These are phyloP conservation scores for Niveomyces coronatus DNA, from an alignment of 2,329 filamentous ascomycete genomes.

Conservation along the genomic window DNA sequence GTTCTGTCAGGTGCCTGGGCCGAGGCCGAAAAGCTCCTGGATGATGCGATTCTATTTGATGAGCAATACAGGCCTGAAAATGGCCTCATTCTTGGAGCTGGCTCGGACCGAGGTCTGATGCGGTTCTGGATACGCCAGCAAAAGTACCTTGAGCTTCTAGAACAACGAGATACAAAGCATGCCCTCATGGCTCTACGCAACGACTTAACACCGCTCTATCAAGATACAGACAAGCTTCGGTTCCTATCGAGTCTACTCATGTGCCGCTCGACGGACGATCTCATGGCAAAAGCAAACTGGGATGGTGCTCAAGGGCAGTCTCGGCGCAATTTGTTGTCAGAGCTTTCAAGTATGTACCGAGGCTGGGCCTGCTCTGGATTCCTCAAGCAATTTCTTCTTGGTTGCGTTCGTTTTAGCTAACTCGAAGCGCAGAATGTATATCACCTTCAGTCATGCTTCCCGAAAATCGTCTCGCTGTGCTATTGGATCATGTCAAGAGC, in stretches of 20 bases:
- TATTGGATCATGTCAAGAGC: conserved; percentile 76
- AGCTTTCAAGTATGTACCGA: conserved; percentile 62
- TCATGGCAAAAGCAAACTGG: conserved; percentile 71
- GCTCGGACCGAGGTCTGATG: conserved; percentile 69
- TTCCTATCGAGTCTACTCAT: conserved; percentile 83
- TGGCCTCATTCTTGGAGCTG: conserved; percentile 64
- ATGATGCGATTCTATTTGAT: conserved; percentile 37
- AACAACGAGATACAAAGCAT: conserved; percentile 58
- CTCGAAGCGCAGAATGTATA: conserved; percentile 59
- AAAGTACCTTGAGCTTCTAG: conserved; percentile 86
- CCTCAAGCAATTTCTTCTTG: conserved; percentile 14
- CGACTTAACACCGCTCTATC: conserved; percentile 78
- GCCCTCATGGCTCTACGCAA: conserved; percentile 77
- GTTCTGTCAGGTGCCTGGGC: conserved; percentile 73
- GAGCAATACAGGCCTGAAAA: conserved; percentile 28
- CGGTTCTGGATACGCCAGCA: conserved; percentile 83
- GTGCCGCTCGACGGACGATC: conserved; percentile 68
- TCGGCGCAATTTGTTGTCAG: conserved; percentile 62
- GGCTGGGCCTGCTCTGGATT: background rate
- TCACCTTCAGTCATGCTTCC: conserved; percentile 96
- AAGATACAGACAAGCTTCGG: conserved; percentile 67
- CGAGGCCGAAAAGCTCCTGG: conserved; percentile 73
- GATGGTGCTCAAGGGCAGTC: conserved; percentile 71
- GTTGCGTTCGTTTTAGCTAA: too few relatives aligned
- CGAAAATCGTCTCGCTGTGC: conserved; percentile 71